Evolutionary conservation across 192 early-diverging fungal genomes (phyloP), one percentile per base, ranked within the genome.

Genomic region (Powellomyces hirtus): DNA sequence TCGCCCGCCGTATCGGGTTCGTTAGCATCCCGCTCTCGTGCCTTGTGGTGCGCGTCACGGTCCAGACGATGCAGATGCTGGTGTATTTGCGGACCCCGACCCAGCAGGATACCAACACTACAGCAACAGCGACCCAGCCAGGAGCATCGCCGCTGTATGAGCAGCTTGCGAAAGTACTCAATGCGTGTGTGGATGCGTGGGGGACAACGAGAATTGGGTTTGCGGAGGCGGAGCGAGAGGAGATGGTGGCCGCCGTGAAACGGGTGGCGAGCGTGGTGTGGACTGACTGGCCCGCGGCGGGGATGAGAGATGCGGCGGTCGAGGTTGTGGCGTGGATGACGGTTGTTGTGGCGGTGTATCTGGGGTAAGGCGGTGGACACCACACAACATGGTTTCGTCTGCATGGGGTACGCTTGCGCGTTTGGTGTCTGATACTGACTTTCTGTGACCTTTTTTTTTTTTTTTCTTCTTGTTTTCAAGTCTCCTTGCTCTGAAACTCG

Each of bases 1-100:
- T 94, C 0, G 89, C 92, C 1, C 82, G 89, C 5, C 77, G 92
- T 7, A 89, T 94, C 60, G 92, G 92, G 37, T 89, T 94, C 64
- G 88, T 91, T 5, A 82, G 85, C 27, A 67, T 94, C n/a, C 92
- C 92, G 0, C 65, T 94, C 31, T 84, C 88, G 13, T 92, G 90
- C 59, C 72, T 94, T 24, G 87, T 90, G 38, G 83, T 86, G 10
- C 82, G 81, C 22, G 79, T 87, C 5, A 72, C 74, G 4, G 69
- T 78, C 8, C 84, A 83, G 60, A 85, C 78, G 0, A 57, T 83
- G 14, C 63, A 77, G n/a, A 79, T 86, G 71, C 31, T 84, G 4
- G 63, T 75, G 26, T 58, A 71, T 29, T 50, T 77, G 27, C 62
- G 68, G 1, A 27, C 53, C n/a, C 46, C 46, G 46, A 24, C 14